Evolutionary conservation across 148 eudicot genomes (phyloP).

Genomic region (Gaultheria prostrata): DNA sequence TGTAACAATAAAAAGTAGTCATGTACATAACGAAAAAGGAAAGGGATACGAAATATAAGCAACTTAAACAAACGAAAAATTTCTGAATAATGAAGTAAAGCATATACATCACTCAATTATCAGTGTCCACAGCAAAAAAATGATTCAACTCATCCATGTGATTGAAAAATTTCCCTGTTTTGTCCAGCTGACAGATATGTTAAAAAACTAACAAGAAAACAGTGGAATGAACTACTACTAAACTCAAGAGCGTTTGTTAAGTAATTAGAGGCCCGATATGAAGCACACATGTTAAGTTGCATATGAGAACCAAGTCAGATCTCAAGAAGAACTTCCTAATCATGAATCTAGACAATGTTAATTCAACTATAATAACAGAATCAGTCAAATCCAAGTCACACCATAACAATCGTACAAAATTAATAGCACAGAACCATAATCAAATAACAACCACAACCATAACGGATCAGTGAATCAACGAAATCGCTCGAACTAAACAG

Average conservation of each 20-base stretch:
- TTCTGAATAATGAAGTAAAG: not conserved
- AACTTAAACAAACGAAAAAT: not conserved
- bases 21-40: not conserved
- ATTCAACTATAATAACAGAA: not conserved
- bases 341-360: not conserved
- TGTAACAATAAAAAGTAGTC: slow-evolving; percentile 4
- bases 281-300: not conserved
- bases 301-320: not conserved
- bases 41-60: not conserved
- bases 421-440: not conserved
- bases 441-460: not conserved
- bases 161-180: not conserved
- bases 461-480: not conserved
- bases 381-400: not conserved
- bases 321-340: not conserved
- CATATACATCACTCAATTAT: not conserved
- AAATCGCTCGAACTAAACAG: not conserved
- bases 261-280: not conserved
- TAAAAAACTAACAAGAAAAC: not conserved
- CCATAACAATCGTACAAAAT: not conserved
- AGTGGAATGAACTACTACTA: not conserved
- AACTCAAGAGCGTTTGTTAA: not conserved
- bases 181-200: not conserved
- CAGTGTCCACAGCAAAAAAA: not conserved
- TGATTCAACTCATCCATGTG: not conserved